Base-by-base conservation (phyloP, 768 basidiomycete species). In the Lyophyllum decastes region DNA sequence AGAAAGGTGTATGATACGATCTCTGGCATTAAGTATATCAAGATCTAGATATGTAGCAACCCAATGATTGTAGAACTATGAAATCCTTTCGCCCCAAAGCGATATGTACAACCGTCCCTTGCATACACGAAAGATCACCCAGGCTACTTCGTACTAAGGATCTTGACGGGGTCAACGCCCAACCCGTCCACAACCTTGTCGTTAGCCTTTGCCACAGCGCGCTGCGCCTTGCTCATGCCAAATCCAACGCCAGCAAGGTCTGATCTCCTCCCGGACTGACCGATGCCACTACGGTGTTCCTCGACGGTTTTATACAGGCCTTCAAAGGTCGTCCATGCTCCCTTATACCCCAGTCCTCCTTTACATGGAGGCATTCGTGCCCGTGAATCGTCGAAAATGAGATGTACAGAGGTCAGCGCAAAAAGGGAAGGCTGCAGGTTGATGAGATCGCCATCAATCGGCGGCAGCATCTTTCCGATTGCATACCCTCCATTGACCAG, bases 341-440 rank as follows among this genome's bases (percentile, higher is more conserved):
- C 84, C 30, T 69, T 65, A 64, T 87, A 89, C 25, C 86, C 86
- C n/a, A 89, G 73, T 1, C 87, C 87, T 4, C 87, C 87, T 55
- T 85, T 72, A 46, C 72, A 68, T 0, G 85, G 81, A 4, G 81
- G 61, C 40, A 83, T 67, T 2, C 86, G 76, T 24, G 87, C 86
- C 40, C 84, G 79, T n/a, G 84, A 83, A 64, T 88, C 86, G 46
- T 88, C 85, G 52, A 86, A 85, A 26, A 88, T 75, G 47, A 87
- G 65, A 61, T 88, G 86, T 0, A 84, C 73, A 21, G 72, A 74
- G 2, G 76, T 77, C 17, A 88, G 72, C 5, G 78, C 72, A 66
- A 85, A 87, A 2, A 86, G 69, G 4, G 86, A 70, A 0, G 87
- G 86, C 60, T 88, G 87, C 6, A 88, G 71, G 61, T 82, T 82